A percentile compares a stretch with the other conserved stretches of the same genome.
Evolutionary conservation across 2,329 filamentous ascomycete species (phyloP).

Genomic region (Aspergillus hiratsukae): DNA sequence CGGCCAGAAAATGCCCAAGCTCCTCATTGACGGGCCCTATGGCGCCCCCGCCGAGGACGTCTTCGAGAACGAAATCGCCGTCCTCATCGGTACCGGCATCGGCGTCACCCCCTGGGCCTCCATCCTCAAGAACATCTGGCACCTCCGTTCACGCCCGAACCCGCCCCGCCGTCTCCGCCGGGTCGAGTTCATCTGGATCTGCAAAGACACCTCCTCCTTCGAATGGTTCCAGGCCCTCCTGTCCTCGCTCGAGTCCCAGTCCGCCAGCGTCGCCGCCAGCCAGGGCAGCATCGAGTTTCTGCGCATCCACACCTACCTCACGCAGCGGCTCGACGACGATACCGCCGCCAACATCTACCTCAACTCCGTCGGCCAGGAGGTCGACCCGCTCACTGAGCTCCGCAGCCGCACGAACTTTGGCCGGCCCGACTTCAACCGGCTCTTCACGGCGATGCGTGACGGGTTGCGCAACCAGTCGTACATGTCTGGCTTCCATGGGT

Average conservation of each 20-base stretch:
- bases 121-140: slow-evolving; percentile 97
- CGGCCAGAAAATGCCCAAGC: slow-evolving; percentile 82
- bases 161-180: slow-evolving; percentile 82
- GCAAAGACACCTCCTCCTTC: slow-evolving; percentile 90
- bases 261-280: slow-evolving; percentile 62
- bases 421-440: slow-evolving; percentile 76
- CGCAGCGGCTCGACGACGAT: slow-evolving; percentile 85
- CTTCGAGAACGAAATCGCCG: slow-evolving; percentile 80
- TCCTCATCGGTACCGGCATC: slow-evolving; percentile 78
- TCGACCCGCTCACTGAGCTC: slow-evolving; percentile 89
- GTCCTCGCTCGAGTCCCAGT: slow-evolving; percentile 84
- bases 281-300: slow-evolving; percentile 66
- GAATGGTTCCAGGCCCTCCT: slow-evolving; percentile 98
- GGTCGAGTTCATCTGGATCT: slow-evolving; percentile 99
- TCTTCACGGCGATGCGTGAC: slow-evolving; percentile 81
- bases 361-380: slow-evolving; percentile 82
- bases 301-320: slow-evolving; percentile 96
- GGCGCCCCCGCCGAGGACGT: slow-evolving; percentile 97
- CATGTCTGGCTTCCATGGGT: slow-evolving; percentile 72
- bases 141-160: slow-evolving; percentile 84
- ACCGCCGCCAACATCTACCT: slow-evolving; percentile 95
- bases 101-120: slow-evolving; percentile 84
- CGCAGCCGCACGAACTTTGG: slow-evolving; percentile 90
- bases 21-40: slow-evolving; percentile 92
- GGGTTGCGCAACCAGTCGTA: slow-evolving; percentile 84